These are phyloP conservation scores for Botrytis galanthina DNA, from an alignment of 2,329 filamentous ascomycete genomes.

Conservation along the genomic window DNA sequence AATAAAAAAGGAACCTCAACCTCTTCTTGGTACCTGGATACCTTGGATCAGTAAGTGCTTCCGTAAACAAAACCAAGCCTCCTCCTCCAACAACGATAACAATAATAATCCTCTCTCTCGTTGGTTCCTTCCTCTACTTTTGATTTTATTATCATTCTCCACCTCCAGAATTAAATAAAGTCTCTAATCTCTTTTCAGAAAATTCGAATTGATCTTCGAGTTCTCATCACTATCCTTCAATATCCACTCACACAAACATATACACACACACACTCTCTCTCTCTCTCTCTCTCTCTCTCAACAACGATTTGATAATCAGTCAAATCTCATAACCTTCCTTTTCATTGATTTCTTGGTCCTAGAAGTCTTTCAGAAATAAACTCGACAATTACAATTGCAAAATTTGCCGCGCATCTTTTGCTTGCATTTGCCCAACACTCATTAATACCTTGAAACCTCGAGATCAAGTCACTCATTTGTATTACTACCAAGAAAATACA, in stretches of 20 bases:
- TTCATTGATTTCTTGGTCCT: slow-evolving; percentile 11
- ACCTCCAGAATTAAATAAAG: background rate
- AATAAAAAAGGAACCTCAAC: background rate
- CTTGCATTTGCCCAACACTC: slow-evolving; percentile 7
- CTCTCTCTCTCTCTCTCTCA: background rate
- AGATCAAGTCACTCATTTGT: slow-evolving; percentile 4
- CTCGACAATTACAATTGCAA: slow-evolving; percentile 1
- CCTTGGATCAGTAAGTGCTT: background rate
- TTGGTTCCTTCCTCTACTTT: background rate
- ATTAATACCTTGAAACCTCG: background rate
- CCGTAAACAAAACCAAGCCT: slow-evolving; percentile 1
- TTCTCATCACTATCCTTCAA: slow-evolving; percentile 13
- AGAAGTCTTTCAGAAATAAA: background rate
- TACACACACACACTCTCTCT: too few species aligned
- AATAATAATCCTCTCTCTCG: background rate
- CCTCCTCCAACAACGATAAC: background rate
- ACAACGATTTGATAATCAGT: background rate
- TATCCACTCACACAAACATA: background rate
- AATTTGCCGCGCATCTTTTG: slow-evolving; percentile 9
- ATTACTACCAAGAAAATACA: background rate
- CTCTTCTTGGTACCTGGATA: background rate
- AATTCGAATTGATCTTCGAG: slow-evolving; percentile 5
- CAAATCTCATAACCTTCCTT: background rate
- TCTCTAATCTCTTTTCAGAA: background rate
- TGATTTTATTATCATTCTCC: background rate